These are phyloP conservation scores for Westerdykella ornata DNA, from an alignment of 2,329 filamentous ascomycete species.

Conservation along the genomic window DNA sequence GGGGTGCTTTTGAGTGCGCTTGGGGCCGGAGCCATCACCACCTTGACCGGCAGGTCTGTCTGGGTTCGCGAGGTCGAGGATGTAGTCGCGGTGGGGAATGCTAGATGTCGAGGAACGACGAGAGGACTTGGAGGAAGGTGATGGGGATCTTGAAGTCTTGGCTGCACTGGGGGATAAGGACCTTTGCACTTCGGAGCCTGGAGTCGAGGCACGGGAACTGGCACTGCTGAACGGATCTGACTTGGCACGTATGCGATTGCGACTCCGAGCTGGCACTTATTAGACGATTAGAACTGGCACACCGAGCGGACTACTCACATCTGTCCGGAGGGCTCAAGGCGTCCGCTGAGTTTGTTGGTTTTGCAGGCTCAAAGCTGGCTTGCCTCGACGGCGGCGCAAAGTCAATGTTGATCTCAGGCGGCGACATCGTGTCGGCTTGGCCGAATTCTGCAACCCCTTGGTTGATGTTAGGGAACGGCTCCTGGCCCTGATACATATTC, in stretches of 20 bases:
- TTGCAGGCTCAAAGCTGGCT: constrained; percentile 60
- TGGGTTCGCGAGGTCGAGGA: constrained; percentile 85
- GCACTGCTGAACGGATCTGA: constrained; percentile 54
- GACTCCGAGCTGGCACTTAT: constrained; percentile 44
- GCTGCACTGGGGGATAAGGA: constrained; percentile 41
- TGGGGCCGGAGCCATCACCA: constrained; percentile 45
- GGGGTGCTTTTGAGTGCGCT: constrained; percentile 93
- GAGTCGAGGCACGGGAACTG: constrained; percentile 41
- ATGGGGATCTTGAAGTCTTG: constrained; percentile 42
- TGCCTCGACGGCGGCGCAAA: constrained; percentile 70
- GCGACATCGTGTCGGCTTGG: constrained; percentile 68
- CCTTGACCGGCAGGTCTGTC: constrained; percentile 58
- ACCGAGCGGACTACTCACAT: constrained; percentile 46
- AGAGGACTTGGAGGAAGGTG: constrained; percentile 43
- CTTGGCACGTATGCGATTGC: constrained; percentile 51
- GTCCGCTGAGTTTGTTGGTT: constrained; percentile 58
- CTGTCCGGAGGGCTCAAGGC: constrained; percentile 74
- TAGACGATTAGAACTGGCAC: constrained; percentile 15
- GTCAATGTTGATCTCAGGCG: constrained; percentile 93
- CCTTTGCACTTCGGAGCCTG: constrained; percentile 31
- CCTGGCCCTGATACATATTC: constrained; percentile 48
- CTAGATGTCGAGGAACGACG: constrained; percentile 48
- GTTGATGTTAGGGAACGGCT: constrained; percentile 46
- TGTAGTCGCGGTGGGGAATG: constrained; percentile 61
- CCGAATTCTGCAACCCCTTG: constrained; percentile 54